phyloP scores from a whole-genome alignment of 306 rosid genomes.

The Gastrolobium bilobum region DNA sequence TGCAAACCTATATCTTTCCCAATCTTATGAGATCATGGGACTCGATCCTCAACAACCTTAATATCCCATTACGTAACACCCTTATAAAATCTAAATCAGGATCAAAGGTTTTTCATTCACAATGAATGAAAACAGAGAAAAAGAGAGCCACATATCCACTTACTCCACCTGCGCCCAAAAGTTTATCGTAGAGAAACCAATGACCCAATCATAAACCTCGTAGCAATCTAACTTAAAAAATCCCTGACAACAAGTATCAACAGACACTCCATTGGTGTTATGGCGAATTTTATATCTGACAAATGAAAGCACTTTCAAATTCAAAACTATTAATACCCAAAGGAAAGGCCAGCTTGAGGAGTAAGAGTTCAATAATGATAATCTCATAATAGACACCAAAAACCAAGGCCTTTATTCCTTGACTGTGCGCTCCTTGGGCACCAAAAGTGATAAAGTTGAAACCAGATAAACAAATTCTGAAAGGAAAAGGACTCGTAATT shows the following conservation, averaged over 20 bases:
- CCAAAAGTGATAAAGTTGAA: neutral
- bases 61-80: neutral
- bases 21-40: neutral
- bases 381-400: too few relatives aligned
- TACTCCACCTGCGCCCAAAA: neutral
- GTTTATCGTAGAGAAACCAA: neutral
- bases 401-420: neutral
- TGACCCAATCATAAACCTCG: slow-evolving; percentile 2
- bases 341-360: neutral
- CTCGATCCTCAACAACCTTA: neutral
- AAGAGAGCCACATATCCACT: neutral
- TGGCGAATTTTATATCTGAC: slow-evolving; percentile 18
- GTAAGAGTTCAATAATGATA: slow-evolving; percentile 5
- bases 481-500: neutral
- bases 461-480: neutral
- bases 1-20: neutral
- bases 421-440: slow-evolving; percentile 5
- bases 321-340: slow-evolving; percentile 22
- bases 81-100: neutral
- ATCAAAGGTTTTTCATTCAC: neutral
- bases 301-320: slow-evolving; percentile 15
- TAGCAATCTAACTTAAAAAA: neutral
- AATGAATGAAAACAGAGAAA: neutral
- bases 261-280: neutral
- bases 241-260: neutral